These are phyloP conservation scores for Phytopythium chamaehyphon DNA, from an alignment of 352 stramenopile genomes.

Conservation along the genomic window DNA sequence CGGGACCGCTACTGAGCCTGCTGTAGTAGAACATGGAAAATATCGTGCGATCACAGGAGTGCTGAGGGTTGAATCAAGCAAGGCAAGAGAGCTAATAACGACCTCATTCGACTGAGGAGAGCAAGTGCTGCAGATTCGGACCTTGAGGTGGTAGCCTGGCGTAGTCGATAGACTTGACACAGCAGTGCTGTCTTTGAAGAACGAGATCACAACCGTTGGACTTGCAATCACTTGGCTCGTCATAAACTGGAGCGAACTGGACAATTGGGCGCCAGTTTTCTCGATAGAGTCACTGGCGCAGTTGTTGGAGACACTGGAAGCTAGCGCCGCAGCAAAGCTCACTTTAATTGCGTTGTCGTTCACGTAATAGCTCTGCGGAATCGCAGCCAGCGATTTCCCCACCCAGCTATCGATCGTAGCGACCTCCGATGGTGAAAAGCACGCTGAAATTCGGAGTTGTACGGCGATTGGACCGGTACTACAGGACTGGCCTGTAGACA, in stretches of 20 bases:
- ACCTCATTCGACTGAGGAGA: not conserved
- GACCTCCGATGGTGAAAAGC: not conserved
- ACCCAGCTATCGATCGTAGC: not conserved
- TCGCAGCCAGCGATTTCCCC: not conserved
- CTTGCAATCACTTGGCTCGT: not conserved
- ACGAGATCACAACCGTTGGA: not conserved
- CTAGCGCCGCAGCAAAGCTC: not conserved
- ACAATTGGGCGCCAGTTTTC: not conserved
- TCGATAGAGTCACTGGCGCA: no score
- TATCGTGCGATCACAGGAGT: conserved; percentile 23
- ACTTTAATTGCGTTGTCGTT: not conserved
- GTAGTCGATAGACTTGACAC: not conserved
- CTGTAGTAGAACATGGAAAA: conserved; percentile 14
- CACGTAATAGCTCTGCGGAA: not conserved
- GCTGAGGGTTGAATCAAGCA: conserved; percentile 31
- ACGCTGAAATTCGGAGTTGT: not conserved
- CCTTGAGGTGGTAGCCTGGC: not conserved
- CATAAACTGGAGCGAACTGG: not conserved
- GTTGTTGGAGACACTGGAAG: no score
- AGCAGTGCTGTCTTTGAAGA: not conserved
- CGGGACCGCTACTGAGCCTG: conserved; percentile 22
- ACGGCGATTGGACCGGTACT: not conserved
- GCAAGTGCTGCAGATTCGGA: not conserved
- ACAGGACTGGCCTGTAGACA: not conserved
- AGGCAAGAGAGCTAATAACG: conserved; percentile 2